Base-by-base conservation (phyloP, 768 basidiomycete genomes). In the Rhodotorula graminis region DNA sequence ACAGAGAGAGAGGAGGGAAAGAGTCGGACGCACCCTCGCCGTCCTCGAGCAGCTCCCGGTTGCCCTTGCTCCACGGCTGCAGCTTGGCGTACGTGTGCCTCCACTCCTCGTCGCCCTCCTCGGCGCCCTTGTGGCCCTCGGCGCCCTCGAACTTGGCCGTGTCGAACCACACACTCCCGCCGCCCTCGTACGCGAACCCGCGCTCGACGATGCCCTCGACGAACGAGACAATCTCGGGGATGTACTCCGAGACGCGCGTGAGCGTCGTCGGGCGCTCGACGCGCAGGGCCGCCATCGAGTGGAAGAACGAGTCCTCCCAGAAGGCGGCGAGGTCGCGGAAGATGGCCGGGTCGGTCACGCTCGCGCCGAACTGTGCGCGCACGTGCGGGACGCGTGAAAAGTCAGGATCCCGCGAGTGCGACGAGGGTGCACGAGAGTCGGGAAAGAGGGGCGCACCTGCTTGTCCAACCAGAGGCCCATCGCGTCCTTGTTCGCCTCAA, bases 161-260 rank as follows among this genome's bases (percentile, higher is more conserved):
- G 69, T 84, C 83, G 70, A 84, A 84, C 81, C 82, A 84, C 18
- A 84, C 80, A 70, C 79, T 81, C 0, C 83, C 83, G 27, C 77
- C 80, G 10, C 77, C 80, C 65, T 81, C 82, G 79, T 90, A 90
- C 37, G 85, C 93, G 78, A 88, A 96, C 0, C 94, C 95, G 70
- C 94, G 94, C 66, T 86, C 82, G 70, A 96, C 84, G 79, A 98
- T 91, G 37, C 86, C 83, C 80, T 93, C 86, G 52, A 98, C 90
- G 80, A 93, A 99, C 9, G 86, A 81, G 62, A 93, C 91, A 74
- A 97, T 91, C 82, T 98, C 94, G 8, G 93, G 92, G 15, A 99
- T 89, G 81, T 93, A 99, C 82, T 98, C 96, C 2, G 94, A 94
- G 11, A 98, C 96, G 55, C 95, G 88, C 1, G 96, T 98, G 65